Evolutionary conservation across 371 early-diverging fungal species (phyloP).

Genomic region (Thermomucor indicae-seudaticae): DNA sequence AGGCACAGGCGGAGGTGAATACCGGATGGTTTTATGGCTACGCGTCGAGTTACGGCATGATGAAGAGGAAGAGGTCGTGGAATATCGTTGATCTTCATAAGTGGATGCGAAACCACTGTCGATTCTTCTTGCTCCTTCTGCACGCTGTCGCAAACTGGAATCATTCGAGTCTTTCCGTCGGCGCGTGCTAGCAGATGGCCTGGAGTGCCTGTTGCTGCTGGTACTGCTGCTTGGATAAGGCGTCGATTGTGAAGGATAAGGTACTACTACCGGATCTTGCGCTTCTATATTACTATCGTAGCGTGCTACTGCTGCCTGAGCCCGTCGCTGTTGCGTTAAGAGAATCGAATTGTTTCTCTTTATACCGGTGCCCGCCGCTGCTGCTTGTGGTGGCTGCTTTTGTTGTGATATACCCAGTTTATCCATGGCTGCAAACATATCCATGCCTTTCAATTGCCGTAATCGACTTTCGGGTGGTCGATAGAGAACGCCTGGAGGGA

Average conservation of each 20-base stretch:
- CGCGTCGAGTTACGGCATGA: slow-evolving; percentile 8
- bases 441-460: slow-evolving; percentile 24
- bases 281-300: not conserved
- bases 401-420: slow-evolving; percentile 10
- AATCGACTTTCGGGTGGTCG: slow-evolving; percentile 76
- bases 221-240: not conserved
- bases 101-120: slow-evolving; percentile 39
- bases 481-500: slow-evolving; percentile 76
- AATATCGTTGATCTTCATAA: slow-evolving; percentile 30
- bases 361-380: not conserved
- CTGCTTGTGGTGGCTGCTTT: not conserved
- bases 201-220: too few species aligned
- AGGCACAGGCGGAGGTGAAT: slow-evolving; percentile 36
- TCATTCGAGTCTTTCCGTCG: slow-evolving; percentile 20
- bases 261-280: too few species aligned
- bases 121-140: slow-evolving; percentile 21
- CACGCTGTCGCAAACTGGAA: slow-evolving; percentile 15
- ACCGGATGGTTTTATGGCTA: slow-evolving; percentile 11
- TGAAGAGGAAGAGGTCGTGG: slow-evolving; percentile 11
- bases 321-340: slow-evolving; percentile 3
- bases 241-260: not conserved
- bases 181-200: slow-evolving; percentile 7
- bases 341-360: slow-evolving; percentile 31
- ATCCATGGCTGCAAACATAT: slow-evolving; percentile 20
- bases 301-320: not conserved